Percentiles rank a stretch among this genome's conserved stretches.
Conservation (phyloP, 2,329 filamentous ascomycete genomes). For the Cytospora paraplurivora region DNA sequence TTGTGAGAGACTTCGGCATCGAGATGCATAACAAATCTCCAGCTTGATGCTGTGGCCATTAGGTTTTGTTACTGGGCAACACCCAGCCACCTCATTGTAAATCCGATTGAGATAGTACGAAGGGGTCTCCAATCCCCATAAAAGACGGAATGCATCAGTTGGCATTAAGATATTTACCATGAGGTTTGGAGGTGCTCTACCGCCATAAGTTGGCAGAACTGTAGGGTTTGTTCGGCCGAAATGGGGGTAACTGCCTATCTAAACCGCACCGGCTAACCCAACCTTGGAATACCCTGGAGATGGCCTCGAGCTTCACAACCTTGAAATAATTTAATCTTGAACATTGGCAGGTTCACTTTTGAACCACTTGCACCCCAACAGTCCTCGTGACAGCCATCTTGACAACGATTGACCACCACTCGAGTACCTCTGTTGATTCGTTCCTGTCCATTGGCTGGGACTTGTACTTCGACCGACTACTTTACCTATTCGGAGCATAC, state of each 20-base stretch:
- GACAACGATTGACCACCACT: background rate
- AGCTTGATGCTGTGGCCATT: conserved; percentile 28
- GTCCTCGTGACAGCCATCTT: background rate
- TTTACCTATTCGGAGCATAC: background rate
- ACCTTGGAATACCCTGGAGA: background rate
- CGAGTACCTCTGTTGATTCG: background rate
- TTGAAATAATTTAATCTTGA: background rate
- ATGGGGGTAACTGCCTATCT: conserved; percentile 1
- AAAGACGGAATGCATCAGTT: background rate
- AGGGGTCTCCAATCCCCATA: background rate
- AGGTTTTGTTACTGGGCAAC: conserved; percentile 35
- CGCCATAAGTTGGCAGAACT: background rate
- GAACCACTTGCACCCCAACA: background rate
- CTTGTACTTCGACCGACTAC: background rate
- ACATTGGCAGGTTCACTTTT: background rate
- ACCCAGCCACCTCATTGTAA: conserved; percentile 25
- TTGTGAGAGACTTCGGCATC: background rate
- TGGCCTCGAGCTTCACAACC: background rate
- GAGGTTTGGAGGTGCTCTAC: background rate
- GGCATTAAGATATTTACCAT: background rate
- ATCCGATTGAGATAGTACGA: background rate
- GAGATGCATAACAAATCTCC: background rate
- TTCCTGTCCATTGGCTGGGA: background rate
- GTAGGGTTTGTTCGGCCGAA: background rate
- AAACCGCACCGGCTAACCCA: background rate